These are phyloP conservation scores for Singerocomus inundabilis DNA, from an alignment of 1,284 basidiomycete species.

Conservation along the genomic window DNA sequence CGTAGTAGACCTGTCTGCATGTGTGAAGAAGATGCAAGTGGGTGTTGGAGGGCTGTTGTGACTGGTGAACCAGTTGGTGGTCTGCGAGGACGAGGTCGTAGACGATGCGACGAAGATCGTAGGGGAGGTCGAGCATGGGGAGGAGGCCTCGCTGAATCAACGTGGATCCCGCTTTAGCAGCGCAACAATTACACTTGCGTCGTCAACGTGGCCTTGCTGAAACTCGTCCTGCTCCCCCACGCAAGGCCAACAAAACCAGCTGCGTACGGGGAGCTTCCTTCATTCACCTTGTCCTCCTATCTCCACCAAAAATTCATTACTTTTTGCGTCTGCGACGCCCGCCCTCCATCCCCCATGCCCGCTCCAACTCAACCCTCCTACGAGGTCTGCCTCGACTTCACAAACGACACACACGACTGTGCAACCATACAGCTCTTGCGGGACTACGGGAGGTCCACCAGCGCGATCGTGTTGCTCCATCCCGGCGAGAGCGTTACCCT, in stretches of 20 bases:
- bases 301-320: constrained; percentile 6
- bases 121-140: constrained; percentile 27
- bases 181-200: constrained; percentile 28
- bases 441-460: constrained; percentile 58
- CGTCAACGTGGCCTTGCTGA: constrained; percentile 34
- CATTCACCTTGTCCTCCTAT: constrained; percentile 12
- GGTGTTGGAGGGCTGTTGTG: constrained; percentile 36
- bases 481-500: constrained; percentile 64
- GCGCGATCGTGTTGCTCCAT: constrained; percentile 54
- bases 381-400: constrained; percentile 66
- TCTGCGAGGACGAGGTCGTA: constrained; percentile 34
- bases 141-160: constrained; percentile 27
- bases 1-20: constrained; percentile 34
- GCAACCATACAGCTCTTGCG: constrained; percentile 63
- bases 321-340: constrained; percentile 26
- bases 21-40: constrained; percentile 36
- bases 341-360: constrained; percentile 38
- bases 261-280: constrained; percentile 25
- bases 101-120: constrained; percentile 38
- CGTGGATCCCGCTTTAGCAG: constrained; percentile 34
- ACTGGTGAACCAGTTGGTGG: constrained; percentile 23
- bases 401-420: constrained; percentile 64
- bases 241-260: constrained; percentile 35
- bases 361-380: constrained; percentile 46
- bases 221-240: constrained; percentile 32